Evolutionary conservation across 202 grass and related monocot species (phyloP).

Genomic region (Panicum virgatum): DNA sequence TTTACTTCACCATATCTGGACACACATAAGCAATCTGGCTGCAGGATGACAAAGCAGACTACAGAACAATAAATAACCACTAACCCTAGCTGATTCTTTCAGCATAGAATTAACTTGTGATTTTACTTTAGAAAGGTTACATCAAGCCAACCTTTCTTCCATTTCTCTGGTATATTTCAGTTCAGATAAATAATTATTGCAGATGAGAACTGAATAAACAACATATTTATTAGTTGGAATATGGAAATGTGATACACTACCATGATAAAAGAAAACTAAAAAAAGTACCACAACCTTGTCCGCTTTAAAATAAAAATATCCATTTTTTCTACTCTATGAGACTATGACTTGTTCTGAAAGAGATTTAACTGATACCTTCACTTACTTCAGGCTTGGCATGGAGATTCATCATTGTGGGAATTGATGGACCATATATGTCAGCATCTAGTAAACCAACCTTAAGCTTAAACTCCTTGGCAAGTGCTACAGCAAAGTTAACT

Average conservation of each 20-base stretch:
- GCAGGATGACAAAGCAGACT: background rate
- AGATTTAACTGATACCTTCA: constrained; percentile 60
- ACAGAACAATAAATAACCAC: background rate
- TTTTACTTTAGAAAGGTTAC: constrained; percentile 21
- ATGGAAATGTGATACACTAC: background rate
- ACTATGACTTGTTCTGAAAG: background rate
- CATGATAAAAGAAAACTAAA: background rate
- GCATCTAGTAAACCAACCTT: constrained; percentile 91
- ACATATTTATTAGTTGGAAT: background rate
- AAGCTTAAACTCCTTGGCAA: constrained; percentile 74
- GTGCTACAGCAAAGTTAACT: constrained; percentile 93
- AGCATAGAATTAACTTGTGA: background rate
- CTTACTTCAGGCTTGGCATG: constrained; percentile 80
- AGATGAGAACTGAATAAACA: background rate
- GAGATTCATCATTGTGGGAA: constrained; percentile 98
- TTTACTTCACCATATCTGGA: background rate
- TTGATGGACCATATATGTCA: constrained; percentile 95
- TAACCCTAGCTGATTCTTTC: background rate
- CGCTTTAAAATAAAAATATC: background rate
- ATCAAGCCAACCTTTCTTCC: background rate
- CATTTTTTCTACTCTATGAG: background rate
- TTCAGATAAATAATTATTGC: background rate
- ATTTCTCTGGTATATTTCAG: background rate
- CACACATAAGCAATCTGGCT: background rate
- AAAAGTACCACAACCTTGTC: background rate